Evolutionary conservation across 2,329 filamentous ascomycete genomes (phyloP), one percentile per base, ranked within the genome.

Genomic region (Aspergillus brunneoviolaceus): DNA sequence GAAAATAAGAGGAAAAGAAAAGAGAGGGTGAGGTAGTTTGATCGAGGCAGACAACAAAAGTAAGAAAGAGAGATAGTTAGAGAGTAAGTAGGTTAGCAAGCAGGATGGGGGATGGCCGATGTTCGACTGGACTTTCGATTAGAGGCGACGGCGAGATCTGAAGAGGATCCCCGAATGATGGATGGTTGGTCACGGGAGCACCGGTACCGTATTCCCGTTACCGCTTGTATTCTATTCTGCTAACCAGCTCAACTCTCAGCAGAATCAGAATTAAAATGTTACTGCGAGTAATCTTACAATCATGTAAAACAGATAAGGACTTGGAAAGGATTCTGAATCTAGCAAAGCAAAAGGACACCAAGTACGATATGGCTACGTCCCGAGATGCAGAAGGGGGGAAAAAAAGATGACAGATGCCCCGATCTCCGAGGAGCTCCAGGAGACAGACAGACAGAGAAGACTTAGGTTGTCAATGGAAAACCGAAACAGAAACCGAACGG

Each of bases 11-110:
- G 60, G 65, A 61, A 64, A 63, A 64, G 61, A 47, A 60, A 63
- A 57, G 58, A 63, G 56, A 64, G 60, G 66, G 65, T 67, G 62
- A 65, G 60, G 49, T 16, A 33, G 39, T 42, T 59, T 50, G 39
- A 57, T 53, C 16, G 12, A 53, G 42, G 35, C 21, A 14, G 53
- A 35, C 23, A 31, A 47, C n/a, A 47, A 54, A 25, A 31, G 55
- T 55, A 50, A 45, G 49, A 49, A 7, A 47, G 51, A 54, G 35
- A 27, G 51, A 47, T 21, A 21, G 21, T 21, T 21, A 48, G 42
- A 55, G 57, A 56, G 42, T 23, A 42, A 55, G 53, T 25, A 55
- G 53, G 48, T 27, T 45, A 50, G 23, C 19, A 49, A 25, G 48
- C 53, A 33, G 27, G 53, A 45, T 55, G 42, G 51, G 49, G 27